These are phyloP conservation scores for Candolleomyces eurysporus DNA, from an alignment of 768 basidiomycete genomes.

Conservation along the genomic window DNA sequence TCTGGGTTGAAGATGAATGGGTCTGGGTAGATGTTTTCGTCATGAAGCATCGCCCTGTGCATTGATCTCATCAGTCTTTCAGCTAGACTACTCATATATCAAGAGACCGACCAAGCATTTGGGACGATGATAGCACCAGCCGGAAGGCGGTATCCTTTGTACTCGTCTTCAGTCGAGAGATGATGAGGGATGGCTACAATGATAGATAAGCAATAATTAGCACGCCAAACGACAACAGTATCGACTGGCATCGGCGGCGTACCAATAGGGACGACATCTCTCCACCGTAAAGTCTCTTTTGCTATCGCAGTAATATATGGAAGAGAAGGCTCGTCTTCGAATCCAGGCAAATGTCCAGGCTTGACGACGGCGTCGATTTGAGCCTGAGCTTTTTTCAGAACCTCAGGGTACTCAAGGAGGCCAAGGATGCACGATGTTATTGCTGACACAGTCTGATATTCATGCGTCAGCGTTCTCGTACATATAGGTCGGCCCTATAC, in stretches of 20 bases:
- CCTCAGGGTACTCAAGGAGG: constrained; percentile 12
- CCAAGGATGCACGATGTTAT: constrained; percentile 13
- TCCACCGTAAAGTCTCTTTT: constrained; percentile 28
- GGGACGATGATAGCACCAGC: constrained; percentile 29
- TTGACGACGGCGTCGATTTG: constrained; percentile 34
- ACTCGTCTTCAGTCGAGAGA: constrained; percentile 23
- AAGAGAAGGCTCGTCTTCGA: constrained; percentile 23
- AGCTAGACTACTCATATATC: background rate
- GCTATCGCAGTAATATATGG: constrained; percentile 31
- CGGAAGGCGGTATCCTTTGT: constrained; percentile 29
- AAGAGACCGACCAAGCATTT: constrained; percentile 29
- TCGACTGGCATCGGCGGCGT: background rate
- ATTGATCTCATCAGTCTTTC: background rate
- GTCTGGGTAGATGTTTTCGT: constrained; percentile 37
- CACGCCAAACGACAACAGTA: background rate
- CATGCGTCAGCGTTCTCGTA: too few relatives aligned
- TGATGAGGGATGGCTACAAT: constrained; percentile 19
- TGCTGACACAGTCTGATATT: constrained; percentile 6
- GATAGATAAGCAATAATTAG: background rate
- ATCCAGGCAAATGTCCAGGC: constrained; percentile 29
- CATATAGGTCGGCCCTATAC: too few relatives aligned
- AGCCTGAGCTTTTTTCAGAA: constrained; percentile 28
- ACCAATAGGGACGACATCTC: constrained; percentile 23
- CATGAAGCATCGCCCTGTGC: constrained; percentile 40
- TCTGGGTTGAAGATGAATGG: constrained; percentile 41